Base-by-base conservation (phyloP, 164 flowering plant species). In the Berberis thunbergii region DNA sequence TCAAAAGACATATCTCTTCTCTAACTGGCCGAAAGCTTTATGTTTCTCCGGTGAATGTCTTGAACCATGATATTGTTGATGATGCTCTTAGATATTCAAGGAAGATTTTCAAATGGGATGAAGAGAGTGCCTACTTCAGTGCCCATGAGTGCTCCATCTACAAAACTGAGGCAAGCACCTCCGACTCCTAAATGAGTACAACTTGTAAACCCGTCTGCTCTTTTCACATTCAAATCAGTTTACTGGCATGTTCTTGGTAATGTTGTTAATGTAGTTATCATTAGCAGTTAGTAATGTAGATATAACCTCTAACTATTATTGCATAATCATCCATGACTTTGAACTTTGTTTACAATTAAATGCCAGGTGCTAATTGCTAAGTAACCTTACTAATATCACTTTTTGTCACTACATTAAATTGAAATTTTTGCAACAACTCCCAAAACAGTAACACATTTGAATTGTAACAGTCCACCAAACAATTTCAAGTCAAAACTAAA, bases 71-170 rank as follows among this genome's bases (percentile, higher is more conserved):
- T 5, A 86, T 83, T 49, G 97, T 95, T 26, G 91, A 91, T 72
- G 73, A 67, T 43, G 78, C 92, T 41, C 80, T 95, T 39, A 86
- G 83, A 63, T 87, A 82, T 75, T 83, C 90, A 26, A 79, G 83
- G 74, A 97, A 91, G 79, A 80, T 95, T 66, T 56, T 89, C 64
- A 91, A 86, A 69, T 95, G 99, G 99, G 89, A 86, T 7, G 96
- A 91, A 64, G 99, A 89, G 65, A 85, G 73, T 59, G 60, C 65
- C 43, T 78, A 79, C 72, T 80, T 84, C 70, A 76, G 81, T 69
- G 61, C 72, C 44, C 82, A 77, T 59, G 96, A 87, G 58, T 70
- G 80, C 67, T 85, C 90, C 2, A 52, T 76, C 57, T 94, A 86
- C 56, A 91, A 97, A 77, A 82, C 81, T 0, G 97, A 91, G 59